These are phyloP conservation scores for Hericium coralloides DNA, from an alignment of 768 basidiomycete species.

Conservation along the genomic window DNA sequence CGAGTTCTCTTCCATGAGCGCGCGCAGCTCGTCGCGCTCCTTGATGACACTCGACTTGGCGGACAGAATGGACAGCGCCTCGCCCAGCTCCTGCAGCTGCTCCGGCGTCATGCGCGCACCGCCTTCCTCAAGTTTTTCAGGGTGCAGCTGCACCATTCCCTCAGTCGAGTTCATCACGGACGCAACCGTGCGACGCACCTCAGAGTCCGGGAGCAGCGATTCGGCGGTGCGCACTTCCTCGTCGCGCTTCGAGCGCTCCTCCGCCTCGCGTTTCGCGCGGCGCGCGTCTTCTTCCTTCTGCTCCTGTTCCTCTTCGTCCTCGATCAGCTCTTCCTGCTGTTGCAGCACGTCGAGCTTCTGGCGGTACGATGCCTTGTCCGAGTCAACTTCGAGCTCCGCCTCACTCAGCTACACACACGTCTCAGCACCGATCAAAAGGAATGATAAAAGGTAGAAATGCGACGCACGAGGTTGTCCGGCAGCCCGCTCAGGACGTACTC, in stretches of 20 bases:
- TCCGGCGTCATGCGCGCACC: constrained; percentile 96
- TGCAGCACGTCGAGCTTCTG: constrained; percentile 97
- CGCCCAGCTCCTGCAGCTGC: constrained; percentile 88
- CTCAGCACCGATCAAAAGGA: background rate
- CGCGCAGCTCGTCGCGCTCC: constrained; percentile 86
- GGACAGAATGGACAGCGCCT: constrained; percentile 83
- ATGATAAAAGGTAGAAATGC: background rate
- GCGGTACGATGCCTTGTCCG: constrained; percentile 91
- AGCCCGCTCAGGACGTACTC: constrained; percentile 87
- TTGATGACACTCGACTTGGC: constrained; percentile 93
- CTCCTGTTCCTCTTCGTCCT: constrained; percentile 98
- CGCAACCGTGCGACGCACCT: constrained; percentile 38
- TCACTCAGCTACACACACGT: constrained; percentile 70
- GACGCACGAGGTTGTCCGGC: constrained; percentile 85
- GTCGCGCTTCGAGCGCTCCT: constrained; percentile 45
- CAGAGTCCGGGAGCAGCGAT: constrained; percentile 79
- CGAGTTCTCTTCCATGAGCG: constrained; percentile 91
- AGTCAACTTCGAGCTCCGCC: constrained; percentile 93
- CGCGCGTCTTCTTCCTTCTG: constrained; percentile 91
- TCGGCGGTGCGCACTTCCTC: constrained; percentile 72
- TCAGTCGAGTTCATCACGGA: background rate
- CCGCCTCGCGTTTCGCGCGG: constrained; percentile 72
- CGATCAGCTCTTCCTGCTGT: constrained; percentile 98
- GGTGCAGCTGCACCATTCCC: constrained; percentile 39
- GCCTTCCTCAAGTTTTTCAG: constrained; percentile 42